Evolutionary conservation across 345 rosid species (phyloP).

Genomic region (Sisymbrium altissimum): DNA sequence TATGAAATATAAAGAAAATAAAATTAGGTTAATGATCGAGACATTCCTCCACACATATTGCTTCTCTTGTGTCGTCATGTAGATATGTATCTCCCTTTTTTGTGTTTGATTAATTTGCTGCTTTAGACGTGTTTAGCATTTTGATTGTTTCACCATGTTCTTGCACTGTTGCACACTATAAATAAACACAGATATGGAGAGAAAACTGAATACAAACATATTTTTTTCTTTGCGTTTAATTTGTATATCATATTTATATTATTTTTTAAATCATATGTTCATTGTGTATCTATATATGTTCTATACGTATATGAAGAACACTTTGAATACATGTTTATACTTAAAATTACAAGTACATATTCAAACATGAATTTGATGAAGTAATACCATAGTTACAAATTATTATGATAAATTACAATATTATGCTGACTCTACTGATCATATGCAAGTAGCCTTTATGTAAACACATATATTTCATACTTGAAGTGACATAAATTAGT

Average conservation of each 20-base stretch:
- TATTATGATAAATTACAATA: neutral
- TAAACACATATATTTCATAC: neutral
- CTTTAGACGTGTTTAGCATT: neutral
- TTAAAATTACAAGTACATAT: neutral
- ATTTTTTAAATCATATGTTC: neutral
- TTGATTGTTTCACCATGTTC: neutral
- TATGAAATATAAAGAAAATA: neutral
- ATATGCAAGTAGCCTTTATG: neutral
- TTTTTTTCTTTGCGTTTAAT: too few species aligned
- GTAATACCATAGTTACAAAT: neutral
- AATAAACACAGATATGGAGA: neutral
- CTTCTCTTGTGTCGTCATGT: slow-evolving; percentile 12
- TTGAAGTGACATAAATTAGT: neutral
- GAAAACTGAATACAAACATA: too few species aligned
- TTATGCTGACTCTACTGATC: neutral
- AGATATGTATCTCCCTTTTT: neutral
- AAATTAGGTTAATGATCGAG: slow-evolving; percentile 27
- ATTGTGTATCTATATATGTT: too few species aligned
- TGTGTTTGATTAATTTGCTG: neutral
- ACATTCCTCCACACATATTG: slow-evolving; percentile 29
- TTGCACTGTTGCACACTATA: neutral
- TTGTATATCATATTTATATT: neutral
- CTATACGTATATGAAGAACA: neutral
- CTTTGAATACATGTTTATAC: neutral
- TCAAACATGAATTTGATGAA: neutral